A percentile compares a stretch with the other conserved stretches of the same genome.
phyloP scores from a whole-genome alignment of 345 rosid species.

The Moricandia moricandioides region DNA sequence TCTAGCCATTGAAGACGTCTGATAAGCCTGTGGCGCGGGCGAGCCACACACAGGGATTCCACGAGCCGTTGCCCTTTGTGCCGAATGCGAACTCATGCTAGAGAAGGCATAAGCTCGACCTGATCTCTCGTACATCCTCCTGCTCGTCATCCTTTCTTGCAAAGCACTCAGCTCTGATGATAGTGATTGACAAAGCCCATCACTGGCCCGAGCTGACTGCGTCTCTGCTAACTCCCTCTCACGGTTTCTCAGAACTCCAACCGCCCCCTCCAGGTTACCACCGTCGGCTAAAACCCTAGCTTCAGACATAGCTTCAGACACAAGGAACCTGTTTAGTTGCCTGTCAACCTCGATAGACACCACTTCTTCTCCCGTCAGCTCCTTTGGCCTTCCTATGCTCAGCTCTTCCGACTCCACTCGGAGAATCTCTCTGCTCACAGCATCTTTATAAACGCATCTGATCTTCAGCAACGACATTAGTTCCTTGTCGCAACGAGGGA shows the following conservation, averaged over 20 bases:
- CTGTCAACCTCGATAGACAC: constrained; percentile 84
- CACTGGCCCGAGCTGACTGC: constrained; percentile 18
- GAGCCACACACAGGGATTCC: background rate
- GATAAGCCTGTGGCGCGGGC: background rate
- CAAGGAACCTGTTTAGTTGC: constrained; percentile 73
- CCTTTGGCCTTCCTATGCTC: constrained; percentile 48
- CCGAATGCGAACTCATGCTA: constrained; percentile 35
- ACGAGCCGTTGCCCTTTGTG: constrained; percentile 39
- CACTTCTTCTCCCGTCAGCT: constrained; percentile 41
- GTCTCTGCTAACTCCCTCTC: constrained; percentile 24
- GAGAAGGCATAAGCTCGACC: constrained; percentile 34
- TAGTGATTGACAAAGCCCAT: constrained; percentile 20
- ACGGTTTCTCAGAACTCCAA: constrained; percentile 36
- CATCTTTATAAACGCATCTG: constrained; percentile 57
- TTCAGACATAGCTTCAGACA: constrained; percentile 74
- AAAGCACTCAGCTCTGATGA: constrained; percentile 27
- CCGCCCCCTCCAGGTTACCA: constrained; percentile 59
- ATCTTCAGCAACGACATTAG: constrained; percentile 67
- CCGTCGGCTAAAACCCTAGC: constrained; percentile 76
- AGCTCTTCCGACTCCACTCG: constrained; percentile 49
- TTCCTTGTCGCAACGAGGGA: constrained; percentile 45
- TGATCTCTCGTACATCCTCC: constrained; percentile 28
- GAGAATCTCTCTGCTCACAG: constrained; percentile 50
- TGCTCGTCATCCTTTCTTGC: constrained; percentile 37
- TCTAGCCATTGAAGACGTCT: background rate